Evolutionary conservation across 345 rosid species (phyloP), one percentile per base, ranked within the genome.

Genomic region (Hibiscus syriacus): DNA sequence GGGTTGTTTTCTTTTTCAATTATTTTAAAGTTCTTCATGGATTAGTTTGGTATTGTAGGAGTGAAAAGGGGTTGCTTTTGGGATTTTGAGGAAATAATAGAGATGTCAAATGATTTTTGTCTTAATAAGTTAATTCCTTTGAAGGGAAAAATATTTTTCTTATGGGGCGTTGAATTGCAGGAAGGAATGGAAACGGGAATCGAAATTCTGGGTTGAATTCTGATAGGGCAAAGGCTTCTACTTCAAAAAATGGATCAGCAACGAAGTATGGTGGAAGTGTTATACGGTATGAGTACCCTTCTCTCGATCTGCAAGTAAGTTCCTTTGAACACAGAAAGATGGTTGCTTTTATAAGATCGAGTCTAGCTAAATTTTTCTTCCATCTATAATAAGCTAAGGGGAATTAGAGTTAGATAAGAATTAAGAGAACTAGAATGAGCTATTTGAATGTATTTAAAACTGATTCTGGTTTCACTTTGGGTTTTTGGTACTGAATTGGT

Each of bases 261-360:
- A 38, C 53, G 63, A 86, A 70, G 65, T 71, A 78, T 0, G 49
- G 11, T 72, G 76, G 84, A 3, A 77, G 76, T 67, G 74, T 76
- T 32, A 73, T 75, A 59, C 79, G 68, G 17, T 89, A 84, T 64
- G 67, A 27, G 26, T 90, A 93, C 66, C 85, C 97, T 56, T 64
- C 82, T 46, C 6, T 68, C 22, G 62, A 86, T 71, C 59, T n/a
- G 67, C 79, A 78, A 86, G 95, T 86, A 80, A 59, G 56, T 25
- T 60, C 16, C 58, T 68, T 41, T 55, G 49, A 49, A 19, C 16
- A 25, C 26, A 25, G 22, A 61, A 11, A 52, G 20, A 34, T 36
- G 34, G 34, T 67, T 36, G 22, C 62, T 38, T 25, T 25, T 74
- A 25, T 45, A 43, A 41, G 6, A 62, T 22, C 39, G 19, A 13